Percentiles rank a stretch among this genome's conserved stretches.
phyloP scores from a whole-genome alignment of 225 moss, liverwort and hornwort species.

The Physcomitrellopsis africana region DNA sequence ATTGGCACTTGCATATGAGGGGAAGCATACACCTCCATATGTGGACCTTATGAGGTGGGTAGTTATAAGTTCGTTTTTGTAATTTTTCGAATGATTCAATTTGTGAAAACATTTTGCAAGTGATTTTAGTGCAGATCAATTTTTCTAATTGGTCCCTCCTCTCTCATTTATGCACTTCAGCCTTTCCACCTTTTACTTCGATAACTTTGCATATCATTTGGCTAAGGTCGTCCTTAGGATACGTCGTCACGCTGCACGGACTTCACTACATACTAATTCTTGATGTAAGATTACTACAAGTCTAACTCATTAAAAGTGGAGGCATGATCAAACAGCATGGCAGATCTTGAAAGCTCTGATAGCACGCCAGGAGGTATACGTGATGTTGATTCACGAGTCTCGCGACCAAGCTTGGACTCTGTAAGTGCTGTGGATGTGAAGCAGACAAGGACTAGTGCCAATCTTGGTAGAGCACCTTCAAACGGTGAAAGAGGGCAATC shows the following conservation, averaged over 20 bases:
- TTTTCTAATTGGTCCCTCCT: not conserved
- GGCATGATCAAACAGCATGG: conserved; percentile 34
- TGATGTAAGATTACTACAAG: conserved; percentile 16
- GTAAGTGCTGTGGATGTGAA: conserved; percentile 32
- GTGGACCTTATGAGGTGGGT: not conserved
- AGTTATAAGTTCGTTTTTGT: not conserved
- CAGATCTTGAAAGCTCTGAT: conserved; percentile 38
- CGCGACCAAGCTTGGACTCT: conserved; percentile 38
- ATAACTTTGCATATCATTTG: conserved; percentile 10
- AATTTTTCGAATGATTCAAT: not conserved
- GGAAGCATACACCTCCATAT: not conserved
- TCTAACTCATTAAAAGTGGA: conserved; percentile 20
- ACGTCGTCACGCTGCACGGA: not conserved
- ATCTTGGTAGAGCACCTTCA: conserved; percentile 34
- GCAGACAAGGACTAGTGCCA: conserved; percentile 29
- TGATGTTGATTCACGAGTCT: conserved; percentile 32
- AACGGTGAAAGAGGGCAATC: conserved; percentile 37
- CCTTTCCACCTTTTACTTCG: conserved; percentile 14
- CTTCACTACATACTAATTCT: conserved; percentile 13
- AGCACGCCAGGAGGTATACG: conserved; percentile 28
- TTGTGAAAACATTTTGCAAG: not conserved
- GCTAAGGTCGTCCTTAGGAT: not conserved
- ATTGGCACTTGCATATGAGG: not conserved
- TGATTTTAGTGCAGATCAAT: not conserved
- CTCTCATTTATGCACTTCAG: conserved; percentile 18